Base-by-base conservation (phyloP, 208 protist genomes). In the Leishmania aethiopica region DNA sequence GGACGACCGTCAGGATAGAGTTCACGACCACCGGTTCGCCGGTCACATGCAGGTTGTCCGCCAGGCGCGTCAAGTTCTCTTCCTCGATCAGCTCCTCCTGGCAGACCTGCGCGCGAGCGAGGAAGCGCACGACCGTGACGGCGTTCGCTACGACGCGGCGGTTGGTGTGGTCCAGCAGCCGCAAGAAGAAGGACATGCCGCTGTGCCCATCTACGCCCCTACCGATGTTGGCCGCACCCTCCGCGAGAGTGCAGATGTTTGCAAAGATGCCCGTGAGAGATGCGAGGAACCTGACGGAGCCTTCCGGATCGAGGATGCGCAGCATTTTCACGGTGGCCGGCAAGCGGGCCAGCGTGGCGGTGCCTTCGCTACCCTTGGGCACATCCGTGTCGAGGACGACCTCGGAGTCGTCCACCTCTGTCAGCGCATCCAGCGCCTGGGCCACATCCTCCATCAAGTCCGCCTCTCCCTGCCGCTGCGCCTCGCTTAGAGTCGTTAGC, bases 241-340 rank as follows among this genome's bases (percentile, higher is more conserved):
- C 82, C 25, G 79, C 75, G 11, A 97, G 85, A 45, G 92, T 91
- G 85, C 89, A 94, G 73, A 97, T 66, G 86, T 97, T 96, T 17
- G 94, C 89, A 75, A 95, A 94, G 75, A 96, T 95, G 42, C 92
- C 92, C 22, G 91, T 93, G 53, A 95, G 81, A n/a, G 94, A 92
- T 64, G 83, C 90, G 40, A 97, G 89, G 77, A 97, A 95, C 42
- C 89, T 71, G 49, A 93, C 88, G n/a, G 92, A 86, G 81, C 91
- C 89, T 49, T 92, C 87, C 3, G 90, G 86, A 85, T 97, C 93
- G 49, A 97, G 88, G 76, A 97, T 92, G 79, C 92, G 90, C n/a
- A 97, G 88, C 93, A 97, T 97, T 83, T 95, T 96, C 78, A 90
- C 90, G 13, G 91, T 95, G 45, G 94, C 90, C 74, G 94, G 92